phyloP scores from a whole-genome alignment of 306 rosid species.

The Glycine latifolia region DNA sequence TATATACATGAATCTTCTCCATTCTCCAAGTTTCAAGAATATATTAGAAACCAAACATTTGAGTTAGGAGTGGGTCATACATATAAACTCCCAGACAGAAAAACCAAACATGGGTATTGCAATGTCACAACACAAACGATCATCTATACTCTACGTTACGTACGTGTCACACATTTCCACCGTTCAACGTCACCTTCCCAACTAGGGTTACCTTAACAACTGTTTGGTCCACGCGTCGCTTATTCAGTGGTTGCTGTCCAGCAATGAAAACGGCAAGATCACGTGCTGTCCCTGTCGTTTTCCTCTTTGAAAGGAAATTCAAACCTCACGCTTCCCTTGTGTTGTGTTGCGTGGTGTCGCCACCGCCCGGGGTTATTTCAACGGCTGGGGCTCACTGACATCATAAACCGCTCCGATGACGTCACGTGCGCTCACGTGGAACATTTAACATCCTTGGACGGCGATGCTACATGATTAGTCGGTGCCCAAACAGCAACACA shows the following conservation, averaged over 20 bases:
- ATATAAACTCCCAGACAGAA: not conserved
- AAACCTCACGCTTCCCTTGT: too few relatives aligned
- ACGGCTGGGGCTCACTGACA: constrained; percentile 17
- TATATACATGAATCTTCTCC: not conserved
- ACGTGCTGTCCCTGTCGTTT: constrained; percentile 32
- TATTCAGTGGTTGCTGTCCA: not conserved
- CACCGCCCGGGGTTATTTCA: not conserved
- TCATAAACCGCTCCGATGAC: not conserved
- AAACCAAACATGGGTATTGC: not conserved
- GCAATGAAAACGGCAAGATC: constrained; percentile 28
- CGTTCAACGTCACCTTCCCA: too few relatives aligned
- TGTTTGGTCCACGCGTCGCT: constrained; percentile 35
- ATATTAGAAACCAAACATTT: not conserved
- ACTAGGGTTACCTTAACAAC: not conserved
- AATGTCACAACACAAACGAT: not conserved
- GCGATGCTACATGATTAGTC: constrained; percentile 40
- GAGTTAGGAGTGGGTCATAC: not conserved
- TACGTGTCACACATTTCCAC: not conserved
- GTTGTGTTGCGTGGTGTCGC: too few relatives aligned
- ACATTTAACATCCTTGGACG: constrained; percentile 45
- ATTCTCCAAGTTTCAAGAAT: not conserved
- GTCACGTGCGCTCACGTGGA: constrained; percentile 46
- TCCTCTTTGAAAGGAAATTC: too few relatives aligned
- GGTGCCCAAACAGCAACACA: constrained; percentile 36
- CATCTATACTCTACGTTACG: not conserved